Base-by-base conservation (phyloP, 768 basidiomycete genomes). In the Rhodotorula kratochvilovae region DNA sequence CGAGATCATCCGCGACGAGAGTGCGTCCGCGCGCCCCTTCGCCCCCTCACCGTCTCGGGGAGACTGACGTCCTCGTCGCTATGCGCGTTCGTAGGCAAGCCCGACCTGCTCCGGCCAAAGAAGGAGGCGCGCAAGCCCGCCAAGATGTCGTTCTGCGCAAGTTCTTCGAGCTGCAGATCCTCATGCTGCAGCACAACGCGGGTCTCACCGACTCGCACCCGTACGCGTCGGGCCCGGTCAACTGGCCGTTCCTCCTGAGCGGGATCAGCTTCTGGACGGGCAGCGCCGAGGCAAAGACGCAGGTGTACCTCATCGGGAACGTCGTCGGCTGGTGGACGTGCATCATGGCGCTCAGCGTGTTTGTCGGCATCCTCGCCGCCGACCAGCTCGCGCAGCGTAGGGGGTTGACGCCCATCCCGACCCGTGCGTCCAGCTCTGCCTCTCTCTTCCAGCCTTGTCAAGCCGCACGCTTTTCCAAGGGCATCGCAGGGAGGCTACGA, bases 141-240 rank as follows among this genome's bases (percentile, higher is more conserved):
- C 29, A 93, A 90, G 63, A 85, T 92, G 83, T 90, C 87, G 80
- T 99, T 99, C 90, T 99, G 85, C 89, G 84, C 80, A 98, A 99
- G 82, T 98, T 94, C 77, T 86, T 83, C 39, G 95, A 99, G 80
- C 83, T 98, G 43, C 96, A 99, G 78, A 81, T 95, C 55, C 83
- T 95, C 66, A 98, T 98, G 95, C 82, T 98, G 74, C 92, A 96
- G 79, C 96, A 99, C 83, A 99, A 99, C 77, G 94, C 96, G n/a
- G 96, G 93, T 31, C 84, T 99, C 73, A 95, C 92, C 35, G 90
- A 92, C n/a, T 90, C 90, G 8, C 96, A 99, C 79, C 96, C 96
- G 53, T 99, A 99, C 79, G 93, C 96, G 7, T 91, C 90, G 69
- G 85, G 85, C n/a, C 93, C 96, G 11, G 88, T 97, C 81, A 93